phyloP scores from a whole-genome alignment of 2,329 filamentous ascomycete genomes.

The Xylariaceae sp. region DNA sequence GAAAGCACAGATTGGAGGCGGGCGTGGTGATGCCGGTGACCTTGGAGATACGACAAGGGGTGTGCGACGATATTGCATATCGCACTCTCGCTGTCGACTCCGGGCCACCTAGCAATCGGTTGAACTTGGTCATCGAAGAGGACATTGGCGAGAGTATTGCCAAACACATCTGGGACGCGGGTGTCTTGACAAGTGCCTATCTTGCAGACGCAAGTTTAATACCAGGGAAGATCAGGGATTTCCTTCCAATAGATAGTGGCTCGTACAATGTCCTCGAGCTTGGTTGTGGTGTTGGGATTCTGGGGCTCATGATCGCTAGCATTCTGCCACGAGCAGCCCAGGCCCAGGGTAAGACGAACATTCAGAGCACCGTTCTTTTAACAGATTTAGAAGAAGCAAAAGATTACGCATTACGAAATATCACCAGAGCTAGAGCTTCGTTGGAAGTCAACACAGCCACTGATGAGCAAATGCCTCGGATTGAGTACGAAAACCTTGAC shows the following conservation, averaged over 20 bases:
- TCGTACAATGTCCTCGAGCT: conserved; percentile 49
- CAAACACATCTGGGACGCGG: conserved; percentile 57
- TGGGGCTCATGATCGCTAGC: conserved; percentile 47
- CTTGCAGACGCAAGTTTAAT: conserved; percentile 26
- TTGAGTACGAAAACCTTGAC: conserved; percentile 53
- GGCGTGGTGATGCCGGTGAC: conserved; percentile 25
- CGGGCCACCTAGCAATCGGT: conserved; percentile 10
- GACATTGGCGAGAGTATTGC: conserved; percentile 59
- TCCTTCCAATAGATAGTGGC: conserved; percentile 18
- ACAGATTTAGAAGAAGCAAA: conserved; percentile 55
- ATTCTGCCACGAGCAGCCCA: conserved; percentile 25
- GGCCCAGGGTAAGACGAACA: conserved; percentile 12
- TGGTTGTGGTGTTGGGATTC: conserved; percentile 53
- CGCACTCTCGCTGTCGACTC: conserved; percentile 16
- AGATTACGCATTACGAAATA: conserved; percentile 45
- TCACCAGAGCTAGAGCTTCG: conserved; percentile 25
- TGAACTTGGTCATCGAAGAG: conserved; percentile 45
- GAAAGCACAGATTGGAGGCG: background rate
- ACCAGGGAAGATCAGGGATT: conserved; percentile 6
- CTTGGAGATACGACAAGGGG: conserved; percentile 21
- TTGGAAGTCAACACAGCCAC: background rate
- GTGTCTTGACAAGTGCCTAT: conserved; percentile 41
- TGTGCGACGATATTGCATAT: conserved; percentile 19
- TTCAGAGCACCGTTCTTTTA: conserved; percentile 38
- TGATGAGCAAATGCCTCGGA: conserved; percentile 2